Conservation (phyloP, 139 green algal species). For the Chlamydomonas urium region DNA sequence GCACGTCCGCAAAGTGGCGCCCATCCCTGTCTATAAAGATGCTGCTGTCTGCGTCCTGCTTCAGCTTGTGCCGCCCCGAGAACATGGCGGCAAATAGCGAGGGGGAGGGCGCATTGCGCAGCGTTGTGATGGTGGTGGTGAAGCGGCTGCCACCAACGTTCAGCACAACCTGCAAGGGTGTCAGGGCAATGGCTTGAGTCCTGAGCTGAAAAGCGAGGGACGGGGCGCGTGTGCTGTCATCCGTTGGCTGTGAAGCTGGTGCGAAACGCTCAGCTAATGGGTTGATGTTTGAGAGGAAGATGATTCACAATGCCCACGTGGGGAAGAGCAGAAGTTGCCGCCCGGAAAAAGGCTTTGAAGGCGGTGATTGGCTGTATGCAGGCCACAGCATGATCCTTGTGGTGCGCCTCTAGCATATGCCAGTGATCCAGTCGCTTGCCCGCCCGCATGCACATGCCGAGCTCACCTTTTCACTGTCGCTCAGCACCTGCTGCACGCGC, state of each 20-base stretch:
- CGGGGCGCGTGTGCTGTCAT: background rate
- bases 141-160: slow-evolving; percentile 61
- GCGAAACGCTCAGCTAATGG: background rate
- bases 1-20: slow-evolving; percentile 59
- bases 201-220: background rate
- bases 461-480: slow-evolving; percentile 37
- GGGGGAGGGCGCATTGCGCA: slow-evolving; percentile 54
- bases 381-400: no score
- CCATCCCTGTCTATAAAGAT: slow-evolving; percentile 69
- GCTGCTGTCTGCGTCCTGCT: slow-evolving; percentile 36
- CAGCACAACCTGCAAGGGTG: slow-evolving; percentile 47
- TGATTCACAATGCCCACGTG: no score
- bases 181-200: background rate
- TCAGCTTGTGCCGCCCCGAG: slow-evolving; percentile 43
- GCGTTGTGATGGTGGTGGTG: slow-evolving; percentile 61
- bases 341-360: no score
- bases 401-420: no score
- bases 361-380: no score
- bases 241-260: slow-evolving; percentile 1
- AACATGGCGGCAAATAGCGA: slow-evolving; percentile 74
- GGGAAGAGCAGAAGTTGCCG: no score
- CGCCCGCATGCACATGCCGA: background rate
- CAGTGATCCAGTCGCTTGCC: background rate
- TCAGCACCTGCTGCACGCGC: slow-evolving; percentile 36
- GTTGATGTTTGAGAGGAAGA: no score